Evolutionary conservation across 139 green algal species (phyloP), one percentile per base, ranked within the genome.

Genomic region (Gonium pectorale): DNA sequence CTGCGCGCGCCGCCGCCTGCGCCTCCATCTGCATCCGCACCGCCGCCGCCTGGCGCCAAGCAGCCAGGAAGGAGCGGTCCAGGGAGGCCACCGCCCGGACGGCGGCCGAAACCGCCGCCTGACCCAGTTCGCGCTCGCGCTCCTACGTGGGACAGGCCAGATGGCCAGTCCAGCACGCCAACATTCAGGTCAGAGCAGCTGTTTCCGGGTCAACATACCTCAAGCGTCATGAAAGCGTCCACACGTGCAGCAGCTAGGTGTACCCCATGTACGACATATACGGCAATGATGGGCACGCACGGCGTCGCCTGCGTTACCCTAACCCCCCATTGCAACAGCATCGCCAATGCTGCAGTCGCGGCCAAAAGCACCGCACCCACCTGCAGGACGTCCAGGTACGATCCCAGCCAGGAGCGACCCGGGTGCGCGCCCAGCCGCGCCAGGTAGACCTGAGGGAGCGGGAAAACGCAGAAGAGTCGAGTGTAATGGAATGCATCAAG

Each of bases 301-400:
- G n/a, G n/a, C n/a, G n/a, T n/a, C n/a, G n/a, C n/a, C n/a, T n/a
- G n/a, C n/a, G n/a, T n/a, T n/a, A n/a, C n/a, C n/a, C n/a, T n/a
- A n/a, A n/a, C n/a, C n/a, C n/a, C n/a, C 6, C 63, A 22, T 69
- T 2, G 1, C 63, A 41, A 3, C 1, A 31, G 31, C 63, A 37
- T 37, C 27, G 26, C 59, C 19, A 13, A 37, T 67, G 7, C 13
- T 33, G 17, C 19, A 19, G 26, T 33, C 27, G 13, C 59, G 15
- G 46, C 46, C n/a, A n/a, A n/a, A 54, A 54, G 46, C 33, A 31
- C 29, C 6, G 31, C 31, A 3, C 79, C 41, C 44, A 78, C 79
- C 64, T 85, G 64, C 79, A 85, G 49, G 26, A 43, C 64, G 49
- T 85, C 79, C 64, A 85, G 79, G 79, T 85, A 85, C 26, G 64